Evolutionary conservation across 495 filamentous ascomycete genomes (phyloP).

Genomic region (Pyronema domesticum): DNA sequence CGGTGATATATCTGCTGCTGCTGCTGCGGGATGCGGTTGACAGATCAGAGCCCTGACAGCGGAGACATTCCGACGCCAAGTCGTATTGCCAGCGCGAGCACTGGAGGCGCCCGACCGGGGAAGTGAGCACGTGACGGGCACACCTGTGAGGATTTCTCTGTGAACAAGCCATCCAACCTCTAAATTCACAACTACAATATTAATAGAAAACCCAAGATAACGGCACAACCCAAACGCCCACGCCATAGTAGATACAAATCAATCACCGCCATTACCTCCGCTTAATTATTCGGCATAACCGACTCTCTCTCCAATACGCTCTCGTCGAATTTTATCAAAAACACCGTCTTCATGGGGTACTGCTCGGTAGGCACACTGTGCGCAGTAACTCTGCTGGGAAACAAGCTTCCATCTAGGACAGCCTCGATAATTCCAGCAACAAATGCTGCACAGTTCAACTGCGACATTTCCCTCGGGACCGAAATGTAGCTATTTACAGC

Average conservation of each 20-base stretch:
- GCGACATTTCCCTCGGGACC: constrained; percentile 84
- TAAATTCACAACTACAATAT: not conserved
- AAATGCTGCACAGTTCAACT: constrained; percentile 90
- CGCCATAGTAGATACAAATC: not conserved
- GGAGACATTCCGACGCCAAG: too few relatives aligned
- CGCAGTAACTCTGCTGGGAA: constrained; percentile 75
- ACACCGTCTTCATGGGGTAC: constrained; percentile 92
- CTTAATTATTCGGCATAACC: constrained; percentile 27
- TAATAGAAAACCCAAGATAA: not conserved
- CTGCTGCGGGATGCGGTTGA: too few relatives aligned
- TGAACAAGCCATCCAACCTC: too few relatives aligned
- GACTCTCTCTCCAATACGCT: constrained; percentile 85
- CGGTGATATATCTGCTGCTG: too few relatives aligned
- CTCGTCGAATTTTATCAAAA: constrained; percentile 74
- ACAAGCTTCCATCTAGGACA: constrained; percentile 77
- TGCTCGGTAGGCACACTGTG: constrained; percentile 69
- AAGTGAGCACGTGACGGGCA: too few relatives aligned
- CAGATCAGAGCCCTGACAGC: too few relatives aligned
- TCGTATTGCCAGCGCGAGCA: too few relatives aligned
- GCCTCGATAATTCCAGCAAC: constrained; percentile 94
- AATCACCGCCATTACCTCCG: not conserved
- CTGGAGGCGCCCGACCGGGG: too few relatives aligned
- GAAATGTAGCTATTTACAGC: constrained; percentile 83
- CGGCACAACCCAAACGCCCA: not conserved
- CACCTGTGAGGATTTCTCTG: too few relatives aligned